Evolutionary conservation across 2,329 filamentous ascomycete genomes (phyloP).

Genomic region (Fusarium sp.): DNA sequence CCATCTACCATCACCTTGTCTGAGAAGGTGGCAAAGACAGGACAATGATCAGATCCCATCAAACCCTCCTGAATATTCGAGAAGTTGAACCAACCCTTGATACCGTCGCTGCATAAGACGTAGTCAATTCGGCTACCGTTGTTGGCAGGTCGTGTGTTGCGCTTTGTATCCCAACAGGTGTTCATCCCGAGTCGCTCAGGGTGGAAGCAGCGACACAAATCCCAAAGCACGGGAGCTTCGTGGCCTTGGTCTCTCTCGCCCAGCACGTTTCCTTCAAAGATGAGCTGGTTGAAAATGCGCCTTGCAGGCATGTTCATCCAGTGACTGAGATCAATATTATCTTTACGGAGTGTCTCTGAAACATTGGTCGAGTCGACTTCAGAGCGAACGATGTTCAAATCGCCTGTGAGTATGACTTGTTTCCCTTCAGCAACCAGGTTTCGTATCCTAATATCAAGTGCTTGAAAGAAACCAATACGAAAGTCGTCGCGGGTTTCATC

Average conservation of each 20-base stretch:
- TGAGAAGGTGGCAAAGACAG: slow-evolving; percentile 82
- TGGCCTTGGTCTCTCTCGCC: slow-evolving; percentile 76
- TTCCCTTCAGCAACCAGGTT: slow-evolving; percentile 87
- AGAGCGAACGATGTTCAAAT: slow-evolving; percentile 82
- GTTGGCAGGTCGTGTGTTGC: slow-evolving; percentile 95
- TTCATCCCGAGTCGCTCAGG: slow-evolving; percentile 89
- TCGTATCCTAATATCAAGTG: slow-evolving; percentile 84
- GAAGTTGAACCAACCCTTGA: slow-evolving; percentile 82
- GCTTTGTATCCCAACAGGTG: slow-evolving; percentile 95
- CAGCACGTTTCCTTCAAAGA: slow-evolving; percentile 77
- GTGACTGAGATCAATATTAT: slow-evolving; percentile 74
- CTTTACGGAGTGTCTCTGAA: slow-evolving; percentile 77
- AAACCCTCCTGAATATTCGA: slow-evolving; percentile 93
- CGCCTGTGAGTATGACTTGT: slow-evolving; percentile 85
- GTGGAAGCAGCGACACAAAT: slow-evolving; percentile 86
- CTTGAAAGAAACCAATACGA: slow-evolving; percentile 80
- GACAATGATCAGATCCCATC: slow-evolving; percentile 96
- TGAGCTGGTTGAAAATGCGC: slow-evolving; percentile 86
- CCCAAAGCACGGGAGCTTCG: slow-evolving; percentile 80
- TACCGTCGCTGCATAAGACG: slow-evolving; percentile 82
- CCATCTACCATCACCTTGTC: slow-evolving; percentile 68
- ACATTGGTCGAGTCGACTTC: slow-evolving; percentile 82
- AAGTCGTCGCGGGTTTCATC: slow-evolving; percentile 88
- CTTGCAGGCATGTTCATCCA: slow-evolving; percentile 80
- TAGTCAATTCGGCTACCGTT: slow-evolving; percentile 95